Base-by-base conservation (phyloP, 2,329 filamentous ascomycete species). In the Neofusicoccum umdonicola region DNA sequence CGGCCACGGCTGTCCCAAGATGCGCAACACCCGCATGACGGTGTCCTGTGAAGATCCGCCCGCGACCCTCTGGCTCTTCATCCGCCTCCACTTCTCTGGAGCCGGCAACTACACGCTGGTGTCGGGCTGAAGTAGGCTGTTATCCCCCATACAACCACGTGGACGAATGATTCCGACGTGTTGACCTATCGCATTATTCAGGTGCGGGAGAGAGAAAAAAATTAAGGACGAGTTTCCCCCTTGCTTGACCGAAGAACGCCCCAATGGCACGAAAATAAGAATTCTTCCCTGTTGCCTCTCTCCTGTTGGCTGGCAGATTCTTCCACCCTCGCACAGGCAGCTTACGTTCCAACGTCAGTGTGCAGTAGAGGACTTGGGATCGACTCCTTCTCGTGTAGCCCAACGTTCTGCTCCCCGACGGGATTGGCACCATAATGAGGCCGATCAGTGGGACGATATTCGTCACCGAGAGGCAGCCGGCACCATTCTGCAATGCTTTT, bases 171-270 rank as follows among this genome's bases (percentile, higher is more conserved):
- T 8, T 8, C 47, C 15, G 17, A 13, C 8, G 17, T 47, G 42
- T 6, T 37, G 56, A 60, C 31, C 42, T 60, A 60, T 60, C 56
- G 56, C 56, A 60, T 60, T 60, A 35, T 35, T 37, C 54, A 34
- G 15, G 56, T 31, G 4, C 4, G 27, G 41, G 15, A 12, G 39
- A 60, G n/a, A 19, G 3, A 47, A 31, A 47, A 35, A 37, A 37
- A 15, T 12, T 31, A 31, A 31, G 27, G 27, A 31, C 27, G 27
- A 31, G 27, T 31, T 31, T 31, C 6, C 27, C 27, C 27, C 27
- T 31, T 5, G 5, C 5, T 7, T 31, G 27, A 31, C 27, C 27
- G 27, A 34, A 17, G 41, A 34, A 48, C 13, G 42, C 4, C 42
- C 42, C 42, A 45, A 45, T 17, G 42, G 3, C 15, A 17, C 52